Conservation (phyloP, 768 basidiomycete genomes). For the Tremella yokohamensis region DNA sequence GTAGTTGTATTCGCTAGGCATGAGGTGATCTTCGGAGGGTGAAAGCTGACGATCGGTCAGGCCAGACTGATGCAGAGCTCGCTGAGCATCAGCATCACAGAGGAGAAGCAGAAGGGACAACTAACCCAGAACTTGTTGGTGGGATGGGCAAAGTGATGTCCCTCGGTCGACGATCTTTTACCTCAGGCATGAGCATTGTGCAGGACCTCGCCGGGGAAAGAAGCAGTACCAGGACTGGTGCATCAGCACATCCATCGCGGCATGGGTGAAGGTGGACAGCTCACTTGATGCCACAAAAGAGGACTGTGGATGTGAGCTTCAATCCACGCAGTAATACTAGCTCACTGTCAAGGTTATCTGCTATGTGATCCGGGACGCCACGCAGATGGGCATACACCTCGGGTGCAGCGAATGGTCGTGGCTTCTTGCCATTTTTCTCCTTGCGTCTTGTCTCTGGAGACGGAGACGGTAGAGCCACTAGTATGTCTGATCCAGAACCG, state of each 20-base stretch:
- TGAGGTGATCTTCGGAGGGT: constrained; percentile 61
- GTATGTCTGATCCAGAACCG: not conserved
- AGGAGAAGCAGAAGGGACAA: not conserved
- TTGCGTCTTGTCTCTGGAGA: not conserved
- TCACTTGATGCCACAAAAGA: constrained; percentile 85
- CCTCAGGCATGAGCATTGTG: constrained; percentile 53
- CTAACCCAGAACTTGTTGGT: constrained; percentile 75
- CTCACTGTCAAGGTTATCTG: constrained; percentile 60
- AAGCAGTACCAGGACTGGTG: constrained; percentile 18
- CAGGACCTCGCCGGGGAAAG: not conserved
- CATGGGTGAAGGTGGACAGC: constrained; percentile 21
- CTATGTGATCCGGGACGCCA: constrained; percentile 58
- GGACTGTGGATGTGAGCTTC: constrained; percentile 54
- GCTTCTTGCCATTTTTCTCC: constrained; percentile 27
- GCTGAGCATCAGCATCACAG: constrained; percentile 15
- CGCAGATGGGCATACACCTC: constrained; percentile 59
- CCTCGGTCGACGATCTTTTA: constrained; percentile 62
- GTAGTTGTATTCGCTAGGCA: constrained; percentile 61
- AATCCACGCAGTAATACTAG: constrained; percentile 2
- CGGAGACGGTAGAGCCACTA: not conserved
- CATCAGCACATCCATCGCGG: not conserved
- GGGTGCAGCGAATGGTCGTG: constrained; percentile 56
- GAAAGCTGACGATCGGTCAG: constrained; percentile 56
- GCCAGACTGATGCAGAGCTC: constrained; percentile 67
- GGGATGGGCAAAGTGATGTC: constrained; percentile 75